A percentile compares a stretch with the other conserved stretches of the same genome.
Conservation (phyloP, 345 rosid species). For the Anacardium occidentale region DNA sequence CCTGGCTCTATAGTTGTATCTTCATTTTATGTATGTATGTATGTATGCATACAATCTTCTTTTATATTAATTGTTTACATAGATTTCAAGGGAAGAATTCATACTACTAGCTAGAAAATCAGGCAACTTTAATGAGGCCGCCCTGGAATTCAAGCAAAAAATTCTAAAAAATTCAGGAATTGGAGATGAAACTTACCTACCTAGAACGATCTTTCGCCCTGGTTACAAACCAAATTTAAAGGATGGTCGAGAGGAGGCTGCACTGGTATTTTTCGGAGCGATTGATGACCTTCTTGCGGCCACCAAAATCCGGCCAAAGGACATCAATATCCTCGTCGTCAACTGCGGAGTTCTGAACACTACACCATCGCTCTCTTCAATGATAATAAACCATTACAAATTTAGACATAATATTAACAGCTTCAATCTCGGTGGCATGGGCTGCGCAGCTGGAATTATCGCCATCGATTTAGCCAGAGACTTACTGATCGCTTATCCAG, state of each 20-base stretch:
- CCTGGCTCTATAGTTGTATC: too few relatives aligned
- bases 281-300: constrained; percentile 54
- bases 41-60: too few relatives aligned
- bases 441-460: constrained; percentile 71
- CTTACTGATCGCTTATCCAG: constrained; percentile 50
- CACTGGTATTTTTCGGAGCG: constrained; percentile 62
- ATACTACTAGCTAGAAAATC: constrained; percentile 51
- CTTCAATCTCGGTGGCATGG: constrained; percentile 85
- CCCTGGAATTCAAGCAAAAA: constrained; percentile 51
- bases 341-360: constrained; percentile 73
- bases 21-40: neutral
- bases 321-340: constrained; percentile 54
- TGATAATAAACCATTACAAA: constrained; percentile 73
- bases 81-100: constrained; percentile 63
- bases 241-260: constrained; percentile 72
- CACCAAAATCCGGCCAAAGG: constrained; percentile 47
- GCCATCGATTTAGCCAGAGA: constrained; percentile 66
- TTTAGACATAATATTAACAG: constrained; percentile 56
- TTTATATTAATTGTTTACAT: neutral
- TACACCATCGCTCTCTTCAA: constrained; percentile 64
- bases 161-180: constrained; percentile 56
- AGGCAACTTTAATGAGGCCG: constrained; percentile 49
- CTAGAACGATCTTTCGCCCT: constrained; percentile 47
- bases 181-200: constrained; percentile 73
- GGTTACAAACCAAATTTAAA: constrained; percentile 37